Evolutionary conservation across 768 basidiomycete genomes (phyloP), one percentile per base, ranked within the genome.

Genomic region (Hirschioporus abietinus): DNA sequence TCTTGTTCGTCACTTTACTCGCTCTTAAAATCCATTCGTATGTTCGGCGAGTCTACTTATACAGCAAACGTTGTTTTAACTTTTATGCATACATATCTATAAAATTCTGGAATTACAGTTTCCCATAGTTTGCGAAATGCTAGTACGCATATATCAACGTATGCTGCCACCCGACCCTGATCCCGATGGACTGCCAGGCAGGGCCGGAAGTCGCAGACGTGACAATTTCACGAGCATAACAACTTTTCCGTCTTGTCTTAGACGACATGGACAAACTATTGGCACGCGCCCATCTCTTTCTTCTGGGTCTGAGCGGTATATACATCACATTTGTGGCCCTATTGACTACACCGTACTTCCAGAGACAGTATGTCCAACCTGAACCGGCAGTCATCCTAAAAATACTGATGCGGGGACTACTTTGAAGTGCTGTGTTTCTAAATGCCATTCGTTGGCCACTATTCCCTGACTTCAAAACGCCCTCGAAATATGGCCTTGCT

Each of bases 401-500:
- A 26, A 34, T 15, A 36, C 35, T 27, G 57, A 17, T 27, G 35
- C 35, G 73, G 72, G 35, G 27, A 78, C 15, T 64, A 30, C 30
- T 3, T 30, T 27, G 7, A 73, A 86, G 87, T 59, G 66, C 80
- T 8, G 64, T 88, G 58, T 96, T 89, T 75, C 76, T 93, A 69
- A 88, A 97, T 72, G 81, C 82, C 17, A 61, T 94, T 60, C 84
- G 77, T 66, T 69, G 88, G 25, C 93, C 95, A 6, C 78, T 84
- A 65, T 83, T 81, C 67, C 84, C 88, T 0, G 80, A 87, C 34
- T 94, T 84, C 70, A 81, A 86, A 65, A 71, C 77, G 7, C 95
- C 95, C 1, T 92, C 93, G 74, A 83, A 77, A 69, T 93, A 93
- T 73, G 91, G 92, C 0, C 79, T 96, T 65, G 88, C 95, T 30